Conservation (phyloP, 1,284 basidiomycete species). For the Cutaneotrichosporon daszewskae region DNA sequence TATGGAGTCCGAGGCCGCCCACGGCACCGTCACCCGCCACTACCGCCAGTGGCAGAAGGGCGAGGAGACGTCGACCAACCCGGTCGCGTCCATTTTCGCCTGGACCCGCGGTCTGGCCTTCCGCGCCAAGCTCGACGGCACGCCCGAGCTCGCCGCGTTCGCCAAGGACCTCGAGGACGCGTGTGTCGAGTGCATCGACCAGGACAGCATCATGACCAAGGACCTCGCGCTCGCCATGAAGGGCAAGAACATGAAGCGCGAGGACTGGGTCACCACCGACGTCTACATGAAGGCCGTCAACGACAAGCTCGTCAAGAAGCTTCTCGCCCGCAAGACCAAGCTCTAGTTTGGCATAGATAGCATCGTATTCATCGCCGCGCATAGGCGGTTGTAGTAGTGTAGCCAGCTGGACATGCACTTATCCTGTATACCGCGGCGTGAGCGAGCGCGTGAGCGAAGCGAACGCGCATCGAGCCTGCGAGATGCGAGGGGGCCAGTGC, state of each 20-base stretch:
- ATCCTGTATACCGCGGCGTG: no score
- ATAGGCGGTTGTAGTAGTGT: no score
- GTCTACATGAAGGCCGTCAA: conserved; percentile 82
- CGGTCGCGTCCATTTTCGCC: conserved; percentile 96
- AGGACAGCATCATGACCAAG: conserved; percentile 90
- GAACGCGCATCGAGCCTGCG: no score
- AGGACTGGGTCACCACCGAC: conserved; percentile 88
- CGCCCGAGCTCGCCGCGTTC: conserved; percentile 69
- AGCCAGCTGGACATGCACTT: no score
- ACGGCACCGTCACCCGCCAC: conserved; percentile 81
- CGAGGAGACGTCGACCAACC: conserved; percentile 93
- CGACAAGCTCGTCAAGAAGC: conserved; percentile 34
- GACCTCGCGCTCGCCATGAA: conserved; percentile 93
- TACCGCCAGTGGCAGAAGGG: conserved; percentile 97
- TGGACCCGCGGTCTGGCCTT: conserved; percentile 95
- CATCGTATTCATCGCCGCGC: no score
- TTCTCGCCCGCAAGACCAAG: conserved; percentile 23
- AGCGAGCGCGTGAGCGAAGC: no score
- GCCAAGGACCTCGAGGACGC: conserved; percentile 75
- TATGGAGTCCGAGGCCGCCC: conserved; percentile 91
- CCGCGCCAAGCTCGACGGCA: conserved; percentile 87
- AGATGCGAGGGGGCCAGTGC: no score
- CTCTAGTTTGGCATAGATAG: no score
- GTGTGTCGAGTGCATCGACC: conserved; percentile 87
- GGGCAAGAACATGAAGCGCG: conserved; percentile 81